phyloP scores from a whole-genome alignment of 2,329 filamentous ascomycete species.

The Calonectria henricotiae region DNA sequence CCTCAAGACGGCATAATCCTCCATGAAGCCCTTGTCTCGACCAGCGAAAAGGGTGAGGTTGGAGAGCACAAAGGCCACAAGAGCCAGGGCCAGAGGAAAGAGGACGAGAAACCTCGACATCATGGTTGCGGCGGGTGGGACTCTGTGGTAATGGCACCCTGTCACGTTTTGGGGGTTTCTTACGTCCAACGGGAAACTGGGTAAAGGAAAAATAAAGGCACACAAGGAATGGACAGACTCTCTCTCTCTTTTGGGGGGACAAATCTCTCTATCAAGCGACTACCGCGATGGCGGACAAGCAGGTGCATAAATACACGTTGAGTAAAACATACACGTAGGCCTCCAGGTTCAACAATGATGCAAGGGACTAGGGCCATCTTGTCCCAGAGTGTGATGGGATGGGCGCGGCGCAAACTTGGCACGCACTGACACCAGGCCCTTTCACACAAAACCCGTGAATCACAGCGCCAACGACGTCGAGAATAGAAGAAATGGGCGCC shows the following conservation, averaged over 20 bases:
- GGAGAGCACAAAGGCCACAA: slow-evolving; percentile 60
- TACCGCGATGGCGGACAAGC: neutral
- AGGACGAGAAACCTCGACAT: slow-evolving; percentile 54
- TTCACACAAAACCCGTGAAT: slow-evolving; percentile 16
- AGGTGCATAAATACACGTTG: neutral
- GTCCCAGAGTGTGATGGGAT: neutral
- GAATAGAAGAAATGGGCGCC: neutral
- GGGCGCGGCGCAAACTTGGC: neutral
- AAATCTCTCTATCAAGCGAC: neutral
- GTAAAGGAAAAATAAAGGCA: neutral
- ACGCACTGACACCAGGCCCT: neutral
- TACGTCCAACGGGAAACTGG: neutral
- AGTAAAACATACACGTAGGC: neutral
- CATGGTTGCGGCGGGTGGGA: slow-evolving; percentile 38
- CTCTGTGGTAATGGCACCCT: too few species aligned
- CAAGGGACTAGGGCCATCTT: neutral
- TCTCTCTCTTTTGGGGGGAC: neutral
- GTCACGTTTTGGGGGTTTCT: neutral
- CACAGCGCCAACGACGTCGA: slow-evolving; percentile 4
- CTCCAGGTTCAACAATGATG: slow-evolving; percentile 9
- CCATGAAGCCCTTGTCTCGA: slow-evolving; percentile 61
- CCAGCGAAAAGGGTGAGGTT: slow-evolving; percentile 62
- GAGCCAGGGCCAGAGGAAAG: slow-evolving; percentile 58
- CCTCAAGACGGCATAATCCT: slow-evolving; percentile 62
- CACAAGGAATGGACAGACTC: slow-evolving; percentile 21